A percentile compares a stretch with the other conserved stretches of the same genome.
Evolutionary conservation across 2,329 filamentous ascomycete genomes (phyloP).

Genomic region (Talaromyces amestolkiae): DNA sequence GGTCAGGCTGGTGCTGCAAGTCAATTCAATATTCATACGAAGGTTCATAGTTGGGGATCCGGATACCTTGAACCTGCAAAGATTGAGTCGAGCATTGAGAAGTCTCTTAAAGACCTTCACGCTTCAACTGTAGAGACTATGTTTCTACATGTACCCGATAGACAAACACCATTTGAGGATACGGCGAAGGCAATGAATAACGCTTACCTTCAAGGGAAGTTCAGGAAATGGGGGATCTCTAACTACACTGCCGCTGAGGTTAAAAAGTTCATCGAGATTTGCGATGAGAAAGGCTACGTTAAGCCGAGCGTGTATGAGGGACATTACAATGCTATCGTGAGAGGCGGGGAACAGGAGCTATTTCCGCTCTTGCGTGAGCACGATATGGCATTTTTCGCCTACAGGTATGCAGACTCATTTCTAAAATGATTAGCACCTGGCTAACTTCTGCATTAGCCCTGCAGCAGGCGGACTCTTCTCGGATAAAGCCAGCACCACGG

Average conservation of each 20-base stretch:
- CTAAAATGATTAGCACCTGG: background rate
- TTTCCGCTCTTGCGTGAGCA: constrained; percentile 3
- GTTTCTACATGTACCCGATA: constrained; percentile 6
- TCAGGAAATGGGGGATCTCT: constrained; percentile 3
- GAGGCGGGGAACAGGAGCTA: background rate
- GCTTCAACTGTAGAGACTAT: background rate
- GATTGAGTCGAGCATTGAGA: background rate
- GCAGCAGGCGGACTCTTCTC: constrained; percentile 11
- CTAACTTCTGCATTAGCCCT: background rate
- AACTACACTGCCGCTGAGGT: constrained; percentile 5
- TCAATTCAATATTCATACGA: constrained; percentile 3
- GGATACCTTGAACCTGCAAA: background rate
- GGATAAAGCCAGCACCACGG: background rate
- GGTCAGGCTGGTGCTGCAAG: background rate
- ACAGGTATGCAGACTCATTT: background rate
- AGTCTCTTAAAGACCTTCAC: constrained; percentile 1
- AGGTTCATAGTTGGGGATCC: background rate
- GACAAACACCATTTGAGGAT: background rate
- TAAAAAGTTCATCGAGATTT: background rate
- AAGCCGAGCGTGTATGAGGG: constrained; percentile 12
- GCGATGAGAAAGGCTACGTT: background rate
- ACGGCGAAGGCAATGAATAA: constrained; percentile 2
- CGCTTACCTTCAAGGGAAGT: constrained; percentile 3
- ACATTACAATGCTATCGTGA: constrained; percentile 10
- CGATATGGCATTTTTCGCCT: constrained; percentile 9